Evolutionary conservation across 441 rosid genomes (phyloP).

Genomic region (Flueggea neowawraea): DNA sequence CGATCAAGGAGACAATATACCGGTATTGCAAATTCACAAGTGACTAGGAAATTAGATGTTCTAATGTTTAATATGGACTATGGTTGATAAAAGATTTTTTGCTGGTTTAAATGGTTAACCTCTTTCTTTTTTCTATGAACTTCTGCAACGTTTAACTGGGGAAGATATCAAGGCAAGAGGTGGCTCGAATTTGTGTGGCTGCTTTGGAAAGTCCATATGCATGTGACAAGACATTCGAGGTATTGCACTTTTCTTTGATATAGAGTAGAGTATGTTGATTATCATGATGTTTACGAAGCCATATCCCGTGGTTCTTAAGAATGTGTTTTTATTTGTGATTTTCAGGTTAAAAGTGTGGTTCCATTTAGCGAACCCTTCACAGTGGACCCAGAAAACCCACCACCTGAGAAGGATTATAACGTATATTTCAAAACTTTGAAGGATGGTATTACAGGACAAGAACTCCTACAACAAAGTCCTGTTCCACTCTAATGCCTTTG

Average conservation of each 20-base stretch:
- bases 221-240: conserved; percentile 89
- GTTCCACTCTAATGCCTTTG: conserved; percentile 35
- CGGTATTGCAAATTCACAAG: conserved; percentile 30
- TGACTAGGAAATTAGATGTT: background rate
- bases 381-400: conserved; percentile 84
- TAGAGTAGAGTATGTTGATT: too few relatives aligned
- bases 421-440: conserved; percentile 63
- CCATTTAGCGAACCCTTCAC: conserved; percentile 86
- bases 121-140: background rate
- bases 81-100: too few relatives aligned
- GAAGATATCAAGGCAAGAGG: conserved; percentile 88
- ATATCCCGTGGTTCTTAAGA: too few relatives aligned
- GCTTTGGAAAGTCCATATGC: conserved; percentile 77
- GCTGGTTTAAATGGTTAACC: background rate
- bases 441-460: conserved; percentile 81
- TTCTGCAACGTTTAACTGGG: conserved; percentile 39
- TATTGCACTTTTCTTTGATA: conserved; percentile 5
- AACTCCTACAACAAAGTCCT: conserved; percentile 52
- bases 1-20: conserved; percentile 88
- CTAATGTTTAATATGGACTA: background rate
- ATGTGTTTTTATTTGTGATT: conserved; percentile 1
- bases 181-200: conserved; percentile 78
- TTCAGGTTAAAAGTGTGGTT: conserved; percentile 80
- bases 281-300: too few relatives aligned
- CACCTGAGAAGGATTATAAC: conserved; percentile 81